phyloP scores from a whole-genome alignment of 345 rosid genomes.

The Excoecaria agallocha region DNA sequence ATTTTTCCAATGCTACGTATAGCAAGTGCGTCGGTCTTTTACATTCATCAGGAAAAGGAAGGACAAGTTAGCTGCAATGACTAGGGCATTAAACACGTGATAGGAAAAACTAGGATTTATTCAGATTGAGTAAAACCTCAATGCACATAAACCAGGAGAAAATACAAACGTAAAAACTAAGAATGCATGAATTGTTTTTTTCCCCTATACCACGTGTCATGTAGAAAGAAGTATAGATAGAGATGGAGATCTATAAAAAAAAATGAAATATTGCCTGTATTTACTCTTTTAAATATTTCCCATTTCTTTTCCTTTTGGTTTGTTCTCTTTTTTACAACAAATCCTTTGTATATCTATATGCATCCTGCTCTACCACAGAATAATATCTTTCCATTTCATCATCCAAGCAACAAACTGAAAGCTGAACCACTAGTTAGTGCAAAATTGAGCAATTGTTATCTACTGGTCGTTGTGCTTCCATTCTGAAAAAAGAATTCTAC shows the following conservation, averaged over 20 bases:
- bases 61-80: not conserved
- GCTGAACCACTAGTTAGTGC: slow-evolving; percentile 27
- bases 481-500: slow-evolving; percentile 13
- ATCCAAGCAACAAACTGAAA: slow-evolving; percentile 21
- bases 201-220: not conserved
- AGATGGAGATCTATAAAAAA: slow-evolving; percentile 31
- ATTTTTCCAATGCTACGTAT: not conserved
- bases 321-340: slow-evolving; percentile 25
- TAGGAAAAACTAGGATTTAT: not conserved
- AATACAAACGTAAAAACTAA: not conserved
- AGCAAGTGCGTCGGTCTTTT: not conserved
- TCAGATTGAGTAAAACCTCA: not conserved
- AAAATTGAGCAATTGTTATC: slow-evolving; percentile 28
- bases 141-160: not conserved
- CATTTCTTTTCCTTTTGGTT: not conserved
- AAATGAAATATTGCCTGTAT: slow-evolving; percentile 39
- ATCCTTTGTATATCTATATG: slow-evolving; percentile 27
- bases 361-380: slow-evolving; percentile 13
- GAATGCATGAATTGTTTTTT: not conserved
- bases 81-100: not conserved
- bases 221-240: not conserved
- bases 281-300: slow-evolving; percentile 18
- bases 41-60: not conserved
- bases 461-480: slow-evolving; percentile 20
- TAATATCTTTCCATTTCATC: slow-evolving; percentile 13